Evolutionary conservation across 768 basidiomycete species (phyloP), one percentile per base, ranked within the genome.

Genomic region (Rhizopogon sp.): DNA sequence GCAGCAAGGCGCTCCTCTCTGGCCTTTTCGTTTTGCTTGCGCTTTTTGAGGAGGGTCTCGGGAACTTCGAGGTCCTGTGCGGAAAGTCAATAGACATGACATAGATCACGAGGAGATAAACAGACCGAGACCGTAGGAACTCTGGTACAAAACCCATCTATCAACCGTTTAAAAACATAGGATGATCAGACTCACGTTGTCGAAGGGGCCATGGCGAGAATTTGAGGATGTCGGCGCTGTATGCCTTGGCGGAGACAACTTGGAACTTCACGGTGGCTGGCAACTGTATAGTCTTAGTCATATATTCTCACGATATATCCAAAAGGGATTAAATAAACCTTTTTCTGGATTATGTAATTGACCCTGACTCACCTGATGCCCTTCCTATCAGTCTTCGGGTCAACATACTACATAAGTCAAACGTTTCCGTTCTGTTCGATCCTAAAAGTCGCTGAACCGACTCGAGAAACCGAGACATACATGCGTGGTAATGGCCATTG

Each of bases 21-120:
- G 60, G 88, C 89, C 81, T 95, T 95, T 81, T 96, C 93, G 69
- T 87, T 95, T 78, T 93, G 90, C 79, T 95, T 94, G 78, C 95
- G 87, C 81, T 96, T 98, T 85, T 97, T 98, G 80, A 98, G 92
- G 80, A 98, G 87, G 70, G 95, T 98, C 87, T 97, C 95, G 73
- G 95, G 95, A 77, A 96, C 95, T 84, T 95, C 90, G 72, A 97
- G 86, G 69, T 86, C 84, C 90, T 93, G 65, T 58, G 58, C 49
- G 28, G 20, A 41, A 22, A 22, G 53, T 67, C 37, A 71, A 43
- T 54, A 46, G 53, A 56, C 25, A 50, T 53, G 16, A 14, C 45
- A 55, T 41, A 41, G 22, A 44, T 41, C 10, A 20, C 25, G 25
- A 25, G 37, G 33, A 16, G 54, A 49, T 42, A 25, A 44, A 72